Percentiles rank a stretch among this genome's conserved stretches.
phyloP scores from a whole-genome alignment of 768 basidiomycete species.

The Suillus fuscotomentosus region DNA sequence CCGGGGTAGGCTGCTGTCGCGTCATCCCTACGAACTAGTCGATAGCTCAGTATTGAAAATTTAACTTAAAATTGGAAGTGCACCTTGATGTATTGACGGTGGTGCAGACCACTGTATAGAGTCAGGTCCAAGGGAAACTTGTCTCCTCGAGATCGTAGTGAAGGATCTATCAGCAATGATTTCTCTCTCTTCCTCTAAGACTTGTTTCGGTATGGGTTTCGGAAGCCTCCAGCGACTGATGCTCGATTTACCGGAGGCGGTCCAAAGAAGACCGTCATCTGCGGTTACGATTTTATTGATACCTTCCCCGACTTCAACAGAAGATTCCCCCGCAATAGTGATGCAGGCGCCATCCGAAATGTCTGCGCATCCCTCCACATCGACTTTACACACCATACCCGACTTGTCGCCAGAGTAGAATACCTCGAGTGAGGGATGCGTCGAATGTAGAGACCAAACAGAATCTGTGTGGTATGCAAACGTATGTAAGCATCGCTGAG shows the following conservation, averaged over 20 bases:
- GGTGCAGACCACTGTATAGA: constrained; percentile 12
- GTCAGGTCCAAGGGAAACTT: constrained; percentile 16
- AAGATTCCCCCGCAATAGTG: constrained; percentile 70
- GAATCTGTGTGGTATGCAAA: constrained; percentile 94
- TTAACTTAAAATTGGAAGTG: not conserved
- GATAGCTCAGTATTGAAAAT: not conserved
- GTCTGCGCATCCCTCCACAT: constrained; percentile 78
- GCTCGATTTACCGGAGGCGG: constrained; percentile 79
- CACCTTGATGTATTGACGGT: constrained; percentile 20
- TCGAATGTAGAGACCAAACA: constrained; percentile 90
- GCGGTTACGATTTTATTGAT: constrained; percentile 82
- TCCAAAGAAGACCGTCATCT: constrained; percentile 88
- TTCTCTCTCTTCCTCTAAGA: constrained; percentile 15
- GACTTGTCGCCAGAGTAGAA: constrained; percentile 96
- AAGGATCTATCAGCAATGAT: constrained; percentile 11
- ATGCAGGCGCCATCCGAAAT: constrained; percentile 89
- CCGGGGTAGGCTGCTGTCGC: constrained; percentile 44
- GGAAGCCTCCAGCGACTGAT: constrained; percentile 80
- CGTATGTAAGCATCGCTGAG: constrained; percentile 91
- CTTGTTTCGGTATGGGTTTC: constrained; percentile 34
- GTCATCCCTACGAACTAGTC: constrained; percentile 14
- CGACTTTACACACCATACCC: constrained; percentile 89
- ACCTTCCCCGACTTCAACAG: constrained; percentile 51
- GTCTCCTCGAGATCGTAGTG: constrained; percentile 9
- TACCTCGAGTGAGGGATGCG: constrained; percentile 79